Conservation (phyloP, 768 basidiomycete species). For the Hericium erinaceus region DNA sequence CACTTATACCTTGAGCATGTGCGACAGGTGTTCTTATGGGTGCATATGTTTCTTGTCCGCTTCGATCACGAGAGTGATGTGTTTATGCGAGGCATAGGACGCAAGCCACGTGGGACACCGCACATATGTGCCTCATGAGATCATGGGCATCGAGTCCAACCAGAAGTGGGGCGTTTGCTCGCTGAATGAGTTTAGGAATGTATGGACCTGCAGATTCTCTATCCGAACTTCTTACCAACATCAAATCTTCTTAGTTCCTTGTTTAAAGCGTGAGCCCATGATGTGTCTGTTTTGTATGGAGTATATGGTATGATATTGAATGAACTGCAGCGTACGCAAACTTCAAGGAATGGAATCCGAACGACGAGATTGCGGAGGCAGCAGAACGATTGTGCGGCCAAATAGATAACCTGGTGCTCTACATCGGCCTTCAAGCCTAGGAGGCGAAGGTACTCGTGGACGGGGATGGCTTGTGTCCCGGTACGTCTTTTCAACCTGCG, state of each 20-base stretch:
- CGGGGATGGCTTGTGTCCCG: slow-evolving; percentile 80
- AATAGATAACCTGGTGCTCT: slow-evolving; percentile 72
- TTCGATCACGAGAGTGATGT: no score
- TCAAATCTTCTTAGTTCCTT: slow-evolving; percentile 40
- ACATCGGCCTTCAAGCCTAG: slow-evolving; percentile 74
- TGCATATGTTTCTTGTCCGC: no score
- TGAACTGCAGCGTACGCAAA: slow-evolving; percentile 42
- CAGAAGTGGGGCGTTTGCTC: slow-evolving; percentile 76
- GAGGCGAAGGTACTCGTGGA: slow-evolving; percentile 64
- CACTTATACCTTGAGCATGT: no score
- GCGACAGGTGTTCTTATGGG: no score
- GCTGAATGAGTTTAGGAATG: slow-evolving; percentile 75
- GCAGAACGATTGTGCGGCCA: slow-evolving; percentile 74
- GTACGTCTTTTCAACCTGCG: slow-evolving; percentile 24
- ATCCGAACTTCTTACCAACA: background rate
- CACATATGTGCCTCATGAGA: slow-evolving; percentile 66
- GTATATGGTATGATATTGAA: background rate
- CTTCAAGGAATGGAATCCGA: slow-evolving; percentile 78
- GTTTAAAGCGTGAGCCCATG: slow-evolving; percentile 52
- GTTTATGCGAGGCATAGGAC: no score
- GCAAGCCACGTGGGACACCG: slow-evolving; percentile 69
- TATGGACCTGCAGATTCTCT: slow-evolving; percentile 12
- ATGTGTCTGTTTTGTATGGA: background rate
- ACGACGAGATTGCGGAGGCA: slow-evolving; percentile 55
- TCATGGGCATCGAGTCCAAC: slow-evolving; percentile 77